Evolutionary conservation across 345 rosid species (phyloP).

Genomic region (Lepidium aucheri): DNA sequence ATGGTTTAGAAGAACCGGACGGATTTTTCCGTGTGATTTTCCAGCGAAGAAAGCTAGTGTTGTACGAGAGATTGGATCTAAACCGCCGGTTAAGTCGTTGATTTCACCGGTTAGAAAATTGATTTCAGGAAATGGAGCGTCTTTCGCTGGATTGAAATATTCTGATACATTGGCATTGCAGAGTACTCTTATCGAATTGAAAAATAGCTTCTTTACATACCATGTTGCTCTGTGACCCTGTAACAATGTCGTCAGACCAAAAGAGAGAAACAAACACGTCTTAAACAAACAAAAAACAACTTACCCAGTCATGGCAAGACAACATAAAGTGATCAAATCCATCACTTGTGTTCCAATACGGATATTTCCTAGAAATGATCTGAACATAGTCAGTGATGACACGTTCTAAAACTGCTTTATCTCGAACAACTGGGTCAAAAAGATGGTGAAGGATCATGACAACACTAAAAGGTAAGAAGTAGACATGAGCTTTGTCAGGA

Average conservation of each 20-base stretch:
- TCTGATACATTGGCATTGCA: conserved; percentile 83
- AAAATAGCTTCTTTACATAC: conserved; percentile 47
- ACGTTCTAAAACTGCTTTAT: conserved; percentile 37
- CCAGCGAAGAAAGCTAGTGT: conserved; percentile 73
- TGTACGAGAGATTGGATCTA: conserved; percentile 34
- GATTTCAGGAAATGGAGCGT: conserved; percentile 65
- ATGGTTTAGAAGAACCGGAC: conserved; percentile 41
- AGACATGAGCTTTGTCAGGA: conserved; percentile 49
- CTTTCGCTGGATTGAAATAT: conserved; percentile 66
- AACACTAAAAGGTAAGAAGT: conserved; percentile 68
- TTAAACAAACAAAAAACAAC: background rate
- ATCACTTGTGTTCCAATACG: conserved; percentile 66
- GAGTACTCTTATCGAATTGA: conserved; percentile 62
- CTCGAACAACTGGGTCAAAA: conserved; percentile 30
- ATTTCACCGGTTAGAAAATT: conserved; percentile 51
- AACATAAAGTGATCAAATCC: conserved; percentile 85
- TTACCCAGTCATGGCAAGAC: conserved; percentile 82
- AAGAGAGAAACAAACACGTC: background rate
- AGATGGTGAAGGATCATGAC: conserved; percentile 56
- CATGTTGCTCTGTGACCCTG: conserved; percentile 64
- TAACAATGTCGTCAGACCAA: background rate
- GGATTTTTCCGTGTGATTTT: conserved; percentile 53
- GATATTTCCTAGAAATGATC: conserved; percentile 39
- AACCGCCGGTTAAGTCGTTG: conserved; percentile 38
- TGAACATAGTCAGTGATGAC: conserved; percentile 43